These are phyloP conservation scores for Pyrenula massariospora DNA, from an alignment of 495 filamentous ascomycete genomes.

Conservation along the genomic window DNA sequence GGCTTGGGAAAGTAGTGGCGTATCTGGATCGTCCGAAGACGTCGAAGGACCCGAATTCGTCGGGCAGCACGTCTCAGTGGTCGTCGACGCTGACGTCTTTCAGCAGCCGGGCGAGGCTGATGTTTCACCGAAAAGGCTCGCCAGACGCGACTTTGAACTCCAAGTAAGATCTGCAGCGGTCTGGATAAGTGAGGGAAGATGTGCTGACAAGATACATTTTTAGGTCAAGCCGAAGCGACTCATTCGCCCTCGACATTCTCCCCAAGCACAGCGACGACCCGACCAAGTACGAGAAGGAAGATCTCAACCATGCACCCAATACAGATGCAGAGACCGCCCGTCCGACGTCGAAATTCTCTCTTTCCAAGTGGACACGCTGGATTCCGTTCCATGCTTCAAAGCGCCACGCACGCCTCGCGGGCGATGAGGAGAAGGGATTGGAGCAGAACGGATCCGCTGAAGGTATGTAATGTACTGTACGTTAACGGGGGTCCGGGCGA, in stretches of 20 bases:
- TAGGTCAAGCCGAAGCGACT: not conserved
- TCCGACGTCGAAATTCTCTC: too few relatives aligned
- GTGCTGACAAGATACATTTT: too few relatives aligned
- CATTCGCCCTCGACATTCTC: not conserved
- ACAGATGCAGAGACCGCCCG: not conserved
- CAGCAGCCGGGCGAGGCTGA: constrained; percentile 13
- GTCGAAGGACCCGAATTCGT: not conserved
- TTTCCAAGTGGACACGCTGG: not conserved
- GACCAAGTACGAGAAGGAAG: not conserved
- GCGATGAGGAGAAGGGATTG: too few relatives aligned
- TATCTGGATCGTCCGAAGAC: constrained; percentile 2
- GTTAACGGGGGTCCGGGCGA: too few relatives aligned
- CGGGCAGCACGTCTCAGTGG: constrained; percentile 2
- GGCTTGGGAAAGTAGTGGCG: constrained; percentile 33
- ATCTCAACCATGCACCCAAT: not conserved
- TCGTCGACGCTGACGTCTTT: constrained; percentile 11
- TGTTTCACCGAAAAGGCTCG: constrained; percentile 14
- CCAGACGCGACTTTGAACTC: not conserved
- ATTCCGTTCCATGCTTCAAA: too few relatives aligned
- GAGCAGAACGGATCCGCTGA: too few relatives aligned
- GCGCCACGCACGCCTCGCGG: too few relatives aligned
- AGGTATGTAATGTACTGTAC: too few relatives aligned
- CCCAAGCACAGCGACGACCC: not conserved
- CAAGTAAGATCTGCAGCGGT: not conserved
- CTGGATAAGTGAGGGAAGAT: too few relatives aligned